Percentiles rank a stretch among this genome's conserved stretches.
Conservation (phyloP, 768 basidiomycete species). For the Infundibulicybe gibba region DNA sequence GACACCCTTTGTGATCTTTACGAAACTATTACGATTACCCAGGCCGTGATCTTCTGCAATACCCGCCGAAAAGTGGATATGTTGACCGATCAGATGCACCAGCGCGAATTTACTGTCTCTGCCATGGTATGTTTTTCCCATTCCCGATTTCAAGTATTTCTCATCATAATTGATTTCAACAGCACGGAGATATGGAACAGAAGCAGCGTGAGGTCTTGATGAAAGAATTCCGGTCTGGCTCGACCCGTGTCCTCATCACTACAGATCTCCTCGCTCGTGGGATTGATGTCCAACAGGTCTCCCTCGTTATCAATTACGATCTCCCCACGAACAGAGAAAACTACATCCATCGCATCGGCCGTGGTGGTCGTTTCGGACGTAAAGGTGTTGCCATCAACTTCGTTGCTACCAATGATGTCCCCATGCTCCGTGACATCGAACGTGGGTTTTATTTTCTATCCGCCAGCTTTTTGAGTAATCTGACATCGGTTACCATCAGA, state of each 20-base stretch:
- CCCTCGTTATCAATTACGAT: constrained; percentile 94
- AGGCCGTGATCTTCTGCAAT: constrained; percentile 99
- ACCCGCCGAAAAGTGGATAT: constrained; percentile 98
- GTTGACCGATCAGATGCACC: constrained; percentile 97
- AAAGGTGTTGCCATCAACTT: constrained; percentile 99
- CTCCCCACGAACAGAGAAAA: constrained; percentile 93
- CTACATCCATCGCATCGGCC: constrained; percentile 98
- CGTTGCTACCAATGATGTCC: constrained; percentile 91
- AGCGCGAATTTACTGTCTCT: constrained; percentile 94
- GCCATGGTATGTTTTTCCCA: constrained; percentile 69
- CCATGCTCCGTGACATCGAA: constrained; percentile 92
- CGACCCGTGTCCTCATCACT: constrained; percentile 97
- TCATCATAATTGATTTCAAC: constrained; percentile 15
- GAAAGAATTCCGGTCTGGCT: constrained; percentile 99
- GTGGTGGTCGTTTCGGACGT: constrained; percentile 95
- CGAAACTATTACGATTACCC: constrained; percentile 98
- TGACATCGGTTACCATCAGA: constrained; percentile 37
- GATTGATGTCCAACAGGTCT: constrained; percentile 97
- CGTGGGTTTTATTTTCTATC: constrained; percentile 48
- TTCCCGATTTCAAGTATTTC: constrained; percentile 1
- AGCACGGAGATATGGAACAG: constrained; percentile 99
- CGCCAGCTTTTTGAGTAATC: not conserved
- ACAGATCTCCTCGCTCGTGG: constrained; percentile 98
- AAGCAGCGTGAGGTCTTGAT: constrained; percentile 95
- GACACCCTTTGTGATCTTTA: constrained; percentile 99